Conservation (phyloP, 345 rosid species). For the Carallia pectinifolia region DNA sequence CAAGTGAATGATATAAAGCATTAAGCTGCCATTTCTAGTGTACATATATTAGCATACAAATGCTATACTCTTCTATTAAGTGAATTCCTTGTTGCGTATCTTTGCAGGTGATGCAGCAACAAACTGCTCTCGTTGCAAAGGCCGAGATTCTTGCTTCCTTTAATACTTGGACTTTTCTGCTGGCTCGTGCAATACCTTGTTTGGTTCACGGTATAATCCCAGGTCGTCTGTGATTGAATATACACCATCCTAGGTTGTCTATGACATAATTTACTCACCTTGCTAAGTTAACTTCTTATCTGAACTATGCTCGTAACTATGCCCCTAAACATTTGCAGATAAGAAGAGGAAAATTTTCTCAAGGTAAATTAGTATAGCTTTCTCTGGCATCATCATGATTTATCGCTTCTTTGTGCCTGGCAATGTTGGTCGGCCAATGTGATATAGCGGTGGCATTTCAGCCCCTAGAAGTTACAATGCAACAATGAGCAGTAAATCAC, state of each 20-base stretch:
- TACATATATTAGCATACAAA: background rate
- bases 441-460: conserved; percentile 84
- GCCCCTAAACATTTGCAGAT: too few species aligned
- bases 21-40: too few species aligned
- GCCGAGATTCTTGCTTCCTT: conserved; percentile 95
- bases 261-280: conserved; percentile 40
- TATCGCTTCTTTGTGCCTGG: conserved; percentile 12
- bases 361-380: conserved; percentile 55
- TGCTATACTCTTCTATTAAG: background rate
- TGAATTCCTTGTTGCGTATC: conserved; percentile 8
- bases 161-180: conserved; percentile 7
- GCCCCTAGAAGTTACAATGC: conserved; percentile 95
- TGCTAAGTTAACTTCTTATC: conserved; percentile 48
- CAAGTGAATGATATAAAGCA: background rate
- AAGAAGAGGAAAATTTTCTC: conserved; percentile 74
- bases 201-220: conserved; percentile 87
- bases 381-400: background rate
- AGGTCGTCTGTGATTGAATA: conserved; percentile 85
- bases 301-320: conserved; percentile 77
- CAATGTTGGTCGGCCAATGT: conserved; percentile 62
- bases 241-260: conserved; percentile 54
- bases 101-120: conserved; percentile 93
- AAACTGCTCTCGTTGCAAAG: conserved; percentile 89
- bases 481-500: conserved; percentile 93
- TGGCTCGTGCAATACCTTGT: conserved; percentile 95